Evolutionary conservation across 768 basidiomycete genomes (phyloP), one percentile per base, ranked within the genome.

Genomic region (Amanita inopinata): DNA sequence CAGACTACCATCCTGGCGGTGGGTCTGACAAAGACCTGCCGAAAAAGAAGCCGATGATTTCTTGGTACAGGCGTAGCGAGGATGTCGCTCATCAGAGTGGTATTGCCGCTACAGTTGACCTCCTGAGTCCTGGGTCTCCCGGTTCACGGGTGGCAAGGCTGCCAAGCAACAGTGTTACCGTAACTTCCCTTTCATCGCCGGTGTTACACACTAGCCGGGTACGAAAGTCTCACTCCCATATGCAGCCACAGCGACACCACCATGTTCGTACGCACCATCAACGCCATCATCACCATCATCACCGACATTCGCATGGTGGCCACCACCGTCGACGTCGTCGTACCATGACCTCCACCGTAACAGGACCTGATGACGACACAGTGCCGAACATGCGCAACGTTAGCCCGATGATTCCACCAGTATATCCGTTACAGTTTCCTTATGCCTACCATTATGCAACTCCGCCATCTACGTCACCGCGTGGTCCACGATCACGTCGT

Each of bases 1-100:
- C 64, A 5, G 65, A 67, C 44, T 73, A 74, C 45, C 50, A 64
- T 10, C 70, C 73, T 0, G 63, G 57, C 7, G 56, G 57, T 8
- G 53, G 51, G 4, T 12, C 51, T 38, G 41, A 56, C 30, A 40
- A 12, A 35, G 46, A 43, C 2, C 4, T 22, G 15, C 28, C 42
- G 5, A 48, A 46, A 33, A 54, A 52, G 37, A 62, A 59, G 43
- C 59, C 60, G 3, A 48, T 60, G 51, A 46, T 53, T 2, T 59
- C 62, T 4, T 67, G 66, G 66, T 67, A 67, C 35, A 44, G 43
- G 25, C 25, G 34, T 47, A 46, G 12, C 53, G 51, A 20, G 51
- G 51, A 48, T 50, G 47, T 14, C 49, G 41, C 38, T 52, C 47
- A 32, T 55, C 46, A 43, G 52, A 47, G 24, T 47, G 33, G 47